Evolutionary conservation across 441 rosid genomes (phyloP).

Genomic region (Croton laevigatus): DNA sequence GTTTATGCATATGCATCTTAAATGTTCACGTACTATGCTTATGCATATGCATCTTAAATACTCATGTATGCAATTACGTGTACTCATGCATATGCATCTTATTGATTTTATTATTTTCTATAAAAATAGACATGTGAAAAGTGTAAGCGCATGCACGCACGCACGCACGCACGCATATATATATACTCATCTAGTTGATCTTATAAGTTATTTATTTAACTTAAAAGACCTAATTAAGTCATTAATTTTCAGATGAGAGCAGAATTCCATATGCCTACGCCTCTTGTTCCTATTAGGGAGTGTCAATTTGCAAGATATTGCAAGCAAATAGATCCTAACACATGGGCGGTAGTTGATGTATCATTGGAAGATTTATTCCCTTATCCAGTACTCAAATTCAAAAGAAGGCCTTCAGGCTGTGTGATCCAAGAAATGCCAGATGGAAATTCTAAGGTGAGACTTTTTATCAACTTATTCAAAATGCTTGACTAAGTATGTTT

Average conservation of each 20-base stretch:
- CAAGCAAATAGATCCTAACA: constrained; percentile 23
- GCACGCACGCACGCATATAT: no score
- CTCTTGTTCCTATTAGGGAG: constrained; percentile 42
- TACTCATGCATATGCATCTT: no score
- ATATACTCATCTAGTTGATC: background rate
- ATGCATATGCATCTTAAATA: no score
- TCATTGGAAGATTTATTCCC: constrained; percentile 50
- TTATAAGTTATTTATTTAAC: background rate
- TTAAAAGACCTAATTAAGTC: background rate
- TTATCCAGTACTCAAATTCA: constrained; percentile 20
- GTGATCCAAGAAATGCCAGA: constrained; percentile 35
- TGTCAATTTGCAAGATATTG: constrained; percentile 48
- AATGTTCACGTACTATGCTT: no score
- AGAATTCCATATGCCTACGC: constrained; percentile 46
- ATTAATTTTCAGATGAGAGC: constrained; percentile 35
- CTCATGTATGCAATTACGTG: no score
- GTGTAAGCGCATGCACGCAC: no score
- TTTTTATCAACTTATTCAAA: no score
- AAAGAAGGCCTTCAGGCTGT: constrained; percentile 58
- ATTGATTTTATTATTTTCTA: no score
- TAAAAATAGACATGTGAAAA: no score
- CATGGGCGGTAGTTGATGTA: constrained; percentile 61
- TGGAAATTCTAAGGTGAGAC: constrained; percentile 37
- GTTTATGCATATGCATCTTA: no score
- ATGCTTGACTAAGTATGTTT: background rate